phyloP scores from a whole-genome alignment of 305 asterid genomes.

The Euphrasia arctica region DNA sequence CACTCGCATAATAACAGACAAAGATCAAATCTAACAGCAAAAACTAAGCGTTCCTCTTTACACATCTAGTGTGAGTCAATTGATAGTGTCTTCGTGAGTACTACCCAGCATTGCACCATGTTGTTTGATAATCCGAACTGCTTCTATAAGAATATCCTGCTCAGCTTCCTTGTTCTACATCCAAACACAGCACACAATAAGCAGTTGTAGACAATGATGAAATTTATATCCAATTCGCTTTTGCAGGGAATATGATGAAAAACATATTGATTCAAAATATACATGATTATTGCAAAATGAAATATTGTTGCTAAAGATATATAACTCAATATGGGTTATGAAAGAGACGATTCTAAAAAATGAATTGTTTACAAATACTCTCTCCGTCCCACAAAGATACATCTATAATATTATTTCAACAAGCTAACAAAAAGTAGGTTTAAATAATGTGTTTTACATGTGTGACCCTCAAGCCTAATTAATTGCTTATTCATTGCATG shows the following conservation, averaged over 20 bases:
- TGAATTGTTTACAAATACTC: no score
- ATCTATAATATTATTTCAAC: no score
- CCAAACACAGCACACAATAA: conserved; percentile 18
- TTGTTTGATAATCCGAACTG: conserved; percentile 62
- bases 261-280: background rate
- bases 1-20: conserved; percentile 11
- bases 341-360: no score
- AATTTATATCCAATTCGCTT: background rate
- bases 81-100: conserved; percentile 27
- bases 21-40: conserved; percentile 13
- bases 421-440: no score
- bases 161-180: conserved; percentile 67
- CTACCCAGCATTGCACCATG: conserved; percentile 70
- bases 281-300: no score
- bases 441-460: no score
- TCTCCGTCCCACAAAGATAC: no score
- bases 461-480: no score
- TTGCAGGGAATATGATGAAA: conserved; percentile 4
- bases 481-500: no score
- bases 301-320: no score
- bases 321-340: no score
- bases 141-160: conserved; percentile 71
- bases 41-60: background rate
- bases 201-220: conserved; percentile 16
- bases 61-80: conserved; percentile 16